Evolutionary conservation across 2,329 filamentous ascomycete genomes (phyloP).

Genomic region (Paraphaeosphaeria sporulosa): DNA sequence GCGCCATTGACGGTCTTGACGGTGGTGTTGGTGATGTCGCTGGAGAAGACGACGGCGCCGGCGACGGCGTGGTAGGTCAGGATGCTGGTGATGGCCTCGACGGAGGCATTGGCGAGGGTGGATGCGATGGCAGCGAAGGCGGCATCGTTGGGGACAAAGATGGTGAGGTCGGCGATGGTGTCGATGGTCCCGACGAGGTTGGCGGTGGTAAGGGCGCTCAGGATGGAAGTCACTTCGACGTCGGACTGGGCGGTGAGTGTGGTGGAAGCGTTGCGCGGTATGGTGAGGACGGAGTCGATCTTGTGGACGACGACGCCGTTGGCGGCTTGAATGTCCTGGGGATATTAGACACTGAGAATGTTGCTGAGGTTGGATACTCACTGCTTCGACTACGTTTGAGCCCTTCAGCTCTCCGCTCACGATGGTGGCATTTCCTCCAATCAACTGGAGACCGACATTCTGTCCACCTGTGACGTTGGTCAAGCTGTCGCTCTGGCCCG

Average conservation of each 20-base stretch:
- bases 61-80: slow-evolving; percentile 8
- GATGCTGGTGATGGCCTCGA: slow-evolving; percentile 1
- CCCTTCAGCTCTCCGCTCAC: slow-evolving; percentile 4
- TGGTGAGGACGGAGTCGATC: slow-evolving; percentile 10
- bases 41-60: slow-evolving; percentile 4
- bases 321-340: slow-evolving; percentile 7
- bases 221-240: neutral
- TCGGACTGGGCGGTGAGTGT: neutral
- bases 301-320: slow-evolving; percentile 10
- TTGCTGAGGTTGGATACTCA: neutral
- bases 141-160: slow-evolving; percentile 9
- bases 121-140: slow-evolving; percentile 2
- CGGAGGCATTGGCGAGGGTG: slow-evolving; percentile 6
- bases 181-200: neutral
- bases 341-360: neutral
- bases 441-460: neutral
- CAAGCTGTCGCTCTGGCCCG: neutral
- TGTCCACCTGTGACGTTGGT: slow-evolving; percentile 9
- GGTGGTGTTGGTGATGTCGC: slow-evolving; percentile 8
- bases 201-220: neutral
- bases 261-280: slow-evolving; percentile 1
- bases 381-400: slow-evolving; percentile 10
- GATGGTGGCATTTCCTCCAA: slow-evolving; percentile 5
- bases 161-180: neutral
- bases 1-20: slow-evolving; percentile 1